Conservation (phyloP, 345 rosid species). For the Moringa oleifera region DNA sequence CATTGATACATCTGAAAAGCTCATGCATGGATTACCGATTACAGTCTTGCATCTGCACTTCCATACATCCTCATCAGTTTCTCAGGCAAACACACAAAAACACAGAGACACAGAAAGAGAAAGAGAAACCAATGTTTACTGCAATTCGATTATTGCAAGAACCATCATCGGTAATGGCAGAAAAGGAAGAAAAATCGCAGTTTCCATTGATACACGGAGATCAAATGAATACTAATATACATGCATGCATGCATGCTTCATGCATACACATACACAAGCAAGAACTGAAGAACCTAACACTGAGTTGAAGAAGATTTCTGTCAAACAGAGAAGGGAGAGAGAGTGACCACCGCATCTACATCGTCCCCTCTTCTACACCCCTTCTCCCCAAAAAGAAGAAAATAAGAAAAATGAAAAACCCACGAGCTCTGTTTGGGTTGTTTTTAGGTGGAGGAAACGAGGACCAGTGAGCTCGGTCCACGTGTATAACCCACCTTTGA, state of each 20-base stretch:
- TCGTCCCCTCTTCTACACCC: background rate
- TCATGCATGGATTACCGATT: too few species aligned
- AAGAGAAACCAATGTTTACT: too few species aligned
- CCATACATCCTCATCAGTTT: too few species aligned
- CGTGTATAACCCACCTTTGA: conserved; percentile 18
- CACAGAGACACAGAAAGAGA: too few species aligned
- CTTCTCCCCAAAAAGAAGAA: too few species aligned
- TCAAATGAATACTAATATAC: conserved; percentile 1
- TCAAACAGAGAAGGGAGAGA: background rate
- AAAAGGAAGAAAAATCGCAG: background rate
- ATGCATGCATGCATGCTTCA: background rate
- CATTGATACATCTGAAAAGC: too few species aligned
- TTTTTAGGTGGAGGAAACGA: background rate
- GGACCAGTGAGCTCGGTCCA: conserved; percentile 33
- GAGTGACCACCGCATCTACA: background rate
- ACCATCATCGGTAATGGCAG: background rate
- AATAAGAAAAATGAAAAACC: background rate
- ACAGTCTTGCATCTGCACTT: too few species aligned
- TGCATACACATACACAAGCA: conserved; percentile 1
- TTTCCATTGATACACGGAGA: background rate
- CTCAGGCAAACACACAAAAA: too few species aligned
- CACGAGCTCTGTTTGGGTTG: background rate
- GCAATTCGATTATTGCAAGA: too few species aligned
- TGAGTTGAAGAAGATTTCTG: background rate
- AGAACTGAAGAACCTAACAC: background rate